Conservation (phyloP, 2,329 filamentous ascomycete genomes). For the Lomentospora prolificans region DNA sequence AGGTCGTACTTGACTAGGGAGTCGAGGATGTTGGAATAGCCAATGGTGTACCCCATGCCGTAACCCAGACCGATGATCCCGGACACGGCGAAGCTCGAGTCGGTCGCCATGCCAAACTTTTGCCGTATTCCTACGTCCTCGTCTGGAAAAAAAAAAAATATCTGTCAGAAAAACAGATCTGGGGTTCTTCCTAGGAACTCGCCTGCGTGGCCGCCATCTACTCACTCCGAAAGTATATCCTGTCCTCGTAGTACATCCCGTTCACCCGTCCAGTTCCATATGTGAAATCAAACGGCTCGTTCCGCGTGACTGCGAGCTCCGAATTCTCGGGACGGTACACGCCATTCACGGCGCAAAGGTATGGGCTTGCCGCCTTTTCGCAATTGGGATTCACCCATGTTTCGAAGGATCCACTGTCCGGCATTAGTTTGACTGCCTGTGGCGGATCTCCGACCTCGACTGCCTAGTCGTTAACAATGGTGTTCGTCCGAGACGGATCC, state of each 20-base stretch:
- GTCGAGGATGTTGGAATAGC: conserved; percentile 24
- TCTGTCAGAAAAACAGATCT: neutral
- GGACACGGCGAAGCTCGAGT: conserved; percentile 25
- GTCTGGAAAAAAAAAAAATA: neutral
- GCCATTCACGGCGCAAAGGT: conserved; percentile 5
- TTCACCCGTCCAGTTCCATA: conserved; percentile 6
- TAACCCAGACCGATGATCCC: conserved; percentile 28
- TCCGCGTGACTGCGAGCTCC: neutral
- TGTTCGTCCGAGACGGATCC: neutral
- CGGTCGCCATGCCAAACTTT: conserved; percentile 25
- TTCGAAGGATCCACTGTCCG: conserved; percentile 56
- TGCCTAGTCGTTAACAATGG: neutral
- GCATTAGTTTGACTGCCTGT: conserved; percentile 42
- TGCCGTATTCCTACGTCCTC: conserved; percentile 6
- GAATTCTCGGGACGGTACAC: conserved; percentile 4
- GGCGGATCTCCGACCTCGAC: conserved; percentile 48
- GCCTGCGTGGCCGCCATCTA: too few species aligned
- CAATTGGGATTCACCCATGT: conserved; percentile 40
- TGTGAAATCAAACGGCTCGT: neutral
- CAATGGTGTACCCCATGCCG: conserved; percentile 22
- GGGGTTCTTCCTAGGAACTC: too few species aligned
- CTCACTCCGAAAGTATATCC: conserved; percentile 8
- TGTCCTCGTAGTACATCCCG: conserved; percentile 6
- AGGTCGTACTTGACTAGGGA: conserved; percentile 21
- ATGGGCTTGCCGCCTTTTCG: neutral